phyloP scores from a whole-genome alignment of 2,329 filamentous ascomycete species.

The Leptographium lundbergii region DNA sequence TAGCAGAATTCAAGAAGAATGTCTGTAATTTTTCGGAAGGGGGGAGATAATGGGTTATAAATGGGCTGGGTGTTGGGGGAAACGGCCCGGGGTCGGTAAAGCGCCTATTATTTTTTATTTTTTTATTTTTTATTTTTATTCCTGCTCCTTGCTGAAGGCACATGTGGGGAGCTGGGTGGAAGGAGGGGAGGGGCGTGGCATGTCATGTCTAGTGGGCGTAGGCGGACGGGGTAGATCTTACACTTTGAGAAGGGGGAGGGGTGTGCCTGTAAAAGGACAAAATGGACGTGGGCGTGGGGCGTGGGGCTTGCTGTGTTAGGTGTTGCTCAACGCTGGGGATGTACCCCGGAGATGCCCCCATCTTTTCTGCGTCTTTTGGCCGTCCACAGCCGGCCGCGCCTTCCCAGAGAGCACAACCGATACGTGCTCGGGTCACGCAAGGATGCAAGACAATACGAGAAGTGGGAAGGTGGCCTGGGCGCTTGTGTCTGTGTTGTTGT shows the following conservation, averaged over 20 bases:
- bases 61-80: slow-evolving; percentile 6
- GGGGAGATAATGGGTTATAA: slow-evolving; percentile 12
- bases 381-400: background rate
- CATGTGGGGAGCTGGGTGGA: slow-evolving; percentile 11
- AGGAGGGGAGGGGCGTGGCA: slow-evolving; percentile 4
- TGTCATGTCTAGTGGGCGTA: slow-evolving; percentile 1
- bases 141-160: slow-evolving; percentile 5
- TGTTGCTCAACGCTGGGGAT: slow-evolving; percentile 2
- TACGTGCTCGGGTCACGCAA: background rate
- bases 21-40: slow-evolving; percentile 3
- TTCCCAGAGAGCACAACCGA: background rate
- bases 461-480: background rate
- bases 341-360: slow-evolving; percentile 7
- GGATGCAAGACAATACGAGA: background rate
- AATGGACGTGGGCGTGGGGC: slow-evolving; percentile 1
- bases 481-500: background rate
- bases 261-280: background rate
- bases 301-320: background rate
- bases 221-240: background rate
- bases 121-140: slow-evolving; percentile 5
- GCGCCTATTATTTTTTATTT: slow-evolving; percentile 7
- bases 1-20: background rate
- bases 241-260: background rate
- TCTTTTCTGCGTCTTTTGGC: background rate
- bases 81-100: slow-evolving; percentile 11